These are phyloP conservation scores for Aspergillus sclerotialis DNA, from an alignment of 2,329 filamentous ascomycete genomes.

Conservation along the genomic window DNA sequence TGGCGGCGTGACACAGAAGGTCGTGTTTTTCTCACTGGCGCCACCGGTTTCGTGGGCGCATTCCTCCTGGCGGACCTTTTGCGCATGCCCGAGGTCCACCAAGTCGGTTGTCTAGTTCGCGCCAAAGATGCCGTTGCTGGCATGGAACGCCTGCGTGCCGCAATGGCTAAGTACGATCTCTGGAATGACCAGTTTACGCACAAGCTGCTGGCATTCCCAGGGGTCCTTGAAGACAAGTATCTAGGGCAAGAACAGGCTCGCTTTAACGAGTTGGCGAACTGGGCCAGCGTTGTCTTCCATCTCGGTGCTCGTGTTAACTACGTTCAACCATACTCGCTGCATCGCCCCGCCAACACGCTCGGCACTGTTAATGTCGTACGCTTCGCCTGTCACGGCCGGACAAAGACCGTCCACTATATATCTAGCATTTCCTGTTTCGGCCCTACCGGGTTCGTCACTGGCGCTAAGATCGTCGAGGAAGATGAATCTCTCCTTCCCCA, in stretches of 20 bases:
- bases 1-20: constrained; percentile 17
- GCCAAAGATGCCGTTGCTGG: constrained; percentile 44
- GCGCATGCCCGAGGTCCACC: constrained; percentile 41
- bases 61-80: constrained; percentile 67
- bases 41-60: constrained; percentile 74
- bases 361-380: constrained; percentile 64
- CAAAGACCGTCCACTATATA: constrained; percentile 17
- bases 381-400: constrained; percentile 50
- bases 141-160: constrained; percentile 3
- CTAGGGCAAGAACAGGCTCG: constrained; percentile 38
- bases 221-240: constrained; percentile 60
- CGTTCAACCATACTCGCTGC: constrained; percentile 63
- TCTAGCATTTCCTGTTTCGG: constrained; percentile 19
- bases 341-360: constrained; percentile 64
- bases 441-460: constrained; percentile 16
- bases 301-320: constrained; percentile 71
- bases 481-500: constrained; percentile 14
- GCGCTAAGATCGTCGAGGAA: constrained; percentile 10
- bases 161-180: constrained; percentile 7
- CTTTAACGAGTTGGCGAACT: constrained; percentile 41
- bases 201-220: constrained; percentile 26
- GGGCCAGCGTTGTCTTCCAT: constrained; percentile 65
- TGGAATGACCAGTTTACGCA: constrained; percentile 3
- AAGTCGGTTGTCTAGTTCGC: constrained; percentile 66
- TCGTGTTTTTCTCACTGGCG: constrained; percentile 67